phyloP scores from a whole-genome alignment of 140 eudicot genomes.

The Oenanthe javanica region DNA sequence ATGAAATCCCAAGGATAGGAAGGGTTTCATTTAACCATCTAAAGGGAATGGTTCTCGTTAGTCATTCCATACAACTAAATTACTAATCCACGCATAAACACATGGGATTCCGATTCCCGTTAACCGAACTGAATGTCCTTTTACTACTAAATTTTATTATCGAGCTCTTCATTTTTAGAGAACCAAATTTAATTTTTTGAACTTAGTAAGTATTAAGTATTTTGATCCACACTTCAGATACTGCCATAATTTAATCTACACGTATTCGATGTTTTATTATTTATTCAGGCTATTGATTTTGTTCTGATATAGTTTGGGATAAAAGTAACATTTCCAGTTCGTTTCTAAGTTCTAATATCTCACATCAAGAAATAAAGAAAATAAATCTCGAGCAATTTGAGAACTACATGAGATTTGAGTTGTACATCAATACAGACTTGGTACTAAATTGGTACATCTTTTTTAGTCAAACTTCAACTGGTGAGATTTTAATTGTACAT shows the following conservation, averaged over 20 bases:
- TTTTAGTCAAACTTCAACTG: not conserved
- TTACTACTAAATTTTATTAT: not conserved
- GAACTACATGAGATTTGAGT: not conserved
- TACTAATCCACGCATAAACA: too few relatives aligned
- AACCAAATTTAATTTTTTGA: too few relatives aligned
- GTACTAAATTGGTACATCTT: not conserved
- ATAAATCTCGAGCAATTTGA: not conserved
- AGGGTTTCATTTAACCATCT: too few relatives aligned
- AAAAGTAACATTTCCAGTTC: not conserved
- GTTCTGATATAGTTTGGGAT: not conserved
- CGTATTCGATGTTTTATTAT: not conserved
- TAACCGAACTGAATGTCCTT: too few relatives aligned
- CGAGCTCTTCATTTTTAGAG: not conserved
- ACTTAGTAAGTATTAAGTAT: too few relatives aligned
- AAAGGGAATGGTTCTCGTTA: too few relatives aligned
- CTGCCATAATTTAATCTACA: not conserved
- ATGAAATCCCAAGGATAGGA: too few relatives aligned
- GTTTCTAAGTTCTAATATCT: not conserved
- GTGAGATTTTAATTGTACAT: not conserved
- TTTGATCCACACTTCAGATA: too few relatives aligned
- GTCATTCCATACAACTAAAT: too few relatives aligned
- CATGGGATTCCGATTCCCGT: too few relatives aligned
- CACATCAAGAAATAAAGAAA: not conserved
- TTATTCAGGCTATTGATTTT: not conserved
- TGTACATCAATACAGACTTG: not conserved